Base-by-base conservation (phyloP, 441 rosid genomes). In the Rhodomyrtus psidioides region DNA sequence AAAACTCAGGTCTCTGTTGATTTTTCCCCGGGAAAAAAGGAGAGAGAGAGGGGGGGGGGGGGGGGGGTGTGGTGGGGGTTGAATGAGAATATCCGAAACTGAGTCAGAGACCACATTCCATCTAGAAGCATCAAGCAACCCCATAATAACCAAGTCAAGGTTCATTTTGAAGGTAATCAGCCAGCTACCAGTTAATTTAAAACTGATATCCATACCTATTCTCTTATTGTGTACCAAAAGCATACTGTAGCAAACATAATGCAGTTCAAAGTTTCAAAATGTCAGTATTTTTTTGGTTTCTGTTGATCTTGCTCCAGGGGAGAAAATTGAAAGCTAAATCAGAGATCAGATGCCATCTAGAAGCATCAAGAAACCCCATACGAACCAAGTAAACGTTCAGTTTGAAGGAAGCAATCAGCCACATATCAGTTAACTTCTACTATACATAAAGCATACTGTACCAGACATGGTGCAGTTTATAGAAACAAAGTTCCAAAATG, bases 371-470 rank as follows among this genome's bases (percentile, higher is more conserved):
- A 26, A 70, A 70, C n/a, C 12, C n/a, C 79, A 6, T 21, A 1
- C 0, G 1, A 70, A 70, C 49, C n/a, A 21, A 70, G 49, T 70
- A n/a, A 70, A 70, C 5, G 0, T 21, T 39, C 79, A 21, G 5
- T 70, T 21, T 70, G 49, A 70, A 39, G 79, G 49, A 49, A 21
- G 49, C 49, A 70, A 39, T 70, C 79, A 39, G 46, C 79, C 0
- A 0, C 8, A 70, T 0, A 70, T 21, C 49, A 70, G n/a, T 70
- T 34, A 21, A 70, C 21, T 70, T 34, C 14, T 30, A 5, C 5
- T 70, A 34, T 39, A 39, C 79, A 0, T 39, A 21, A 70, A 70
- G 49, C 15, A 0, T 21, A 39, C n/a, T 21, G 0, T 65, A 65
- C 4, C 76, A 65, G 26, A 65, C 76, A 65, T 4, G 46, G 76